A percentile compares a stretch with the other conserved stretches of the same genome.
These are phyloP conservation scores for Fusarium chlamydosporum DNA, from an alignment of 2,329 filamentous ascomycete species.

Conservation along the genomic window DNA sequence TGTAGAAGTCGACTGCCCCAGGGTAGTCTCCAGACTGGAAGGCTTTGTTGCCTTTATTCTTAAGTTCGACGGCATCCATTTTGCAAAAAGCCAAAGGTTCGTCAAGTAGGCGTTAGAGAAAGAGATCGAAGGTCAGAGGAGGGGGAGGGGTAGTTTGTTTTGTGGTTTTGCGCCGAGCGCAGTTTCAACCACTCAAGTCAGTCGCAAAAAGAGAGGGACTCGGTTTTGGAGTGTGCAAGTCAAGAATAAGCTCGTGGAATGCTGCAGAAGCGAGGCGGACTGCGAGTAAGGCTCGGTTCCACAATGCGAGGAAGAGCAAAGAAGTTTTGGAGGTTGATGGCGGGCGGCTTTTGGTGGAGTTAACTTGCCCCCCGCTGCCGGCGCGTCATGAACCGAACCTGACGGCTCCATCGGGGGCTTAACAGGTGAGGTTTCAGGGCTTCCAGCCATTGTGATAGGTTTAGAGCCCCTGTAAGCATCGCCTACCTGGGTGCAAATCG, in stretches of 20 bases:
- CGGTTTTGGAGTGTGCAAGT: background rate
- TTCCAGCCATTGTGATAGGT: conserved; percentile 35
- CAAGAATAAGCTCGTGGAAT: conserved; percentile 24
- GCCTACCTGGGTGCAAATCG: conserved; percentile 38
- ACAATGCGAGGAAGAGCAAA: conserved; percentile 43
- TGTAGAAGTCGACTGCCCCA: conserved; percentile 84
- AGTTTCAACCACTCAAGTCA: conserved; percentile 21
- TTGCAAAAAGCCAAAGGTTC: conserved; percentile 57
- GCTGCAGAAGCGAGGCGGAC: conserved; percentile 28
- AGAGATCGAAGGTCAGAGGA: conserved; percentile 20
- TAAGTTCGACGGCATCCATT: conserved; percentile 81
- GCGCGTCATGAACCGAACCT: conserved; percentile 44
- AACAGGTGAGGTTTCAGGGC: conserved; percentile 36
- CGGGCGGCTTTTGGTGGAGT: conserved; percentile 47
- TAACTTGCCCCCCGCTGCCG: conserved; percentile 42
- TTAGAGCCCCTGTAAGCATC: conserved; percentile 29
- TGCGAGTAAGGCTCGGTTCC: conserved; percentile 41
- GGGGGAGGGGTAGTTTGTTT: conserved; percentile 36
- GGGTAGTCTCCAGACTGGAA: conserved; percentile 91
- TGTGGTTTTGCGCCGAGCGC: conserved; percentile 47
- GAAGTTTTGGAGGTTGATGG: conserved; percentile 47
- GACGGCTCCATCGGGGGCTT: conserved; percentile 21
- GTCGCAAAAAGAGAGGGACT: conserved; percentile 28
- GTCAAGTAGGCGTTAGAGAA: conserved; percentile 18
- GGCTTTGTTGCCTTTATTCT: conserved; percentile 94